These are phyloP conservation scores for Uncinocarpus reesii DNA, from an alignment of 2,329 filamentous ascomycete species.

Conservation along the genomic window DNA sequence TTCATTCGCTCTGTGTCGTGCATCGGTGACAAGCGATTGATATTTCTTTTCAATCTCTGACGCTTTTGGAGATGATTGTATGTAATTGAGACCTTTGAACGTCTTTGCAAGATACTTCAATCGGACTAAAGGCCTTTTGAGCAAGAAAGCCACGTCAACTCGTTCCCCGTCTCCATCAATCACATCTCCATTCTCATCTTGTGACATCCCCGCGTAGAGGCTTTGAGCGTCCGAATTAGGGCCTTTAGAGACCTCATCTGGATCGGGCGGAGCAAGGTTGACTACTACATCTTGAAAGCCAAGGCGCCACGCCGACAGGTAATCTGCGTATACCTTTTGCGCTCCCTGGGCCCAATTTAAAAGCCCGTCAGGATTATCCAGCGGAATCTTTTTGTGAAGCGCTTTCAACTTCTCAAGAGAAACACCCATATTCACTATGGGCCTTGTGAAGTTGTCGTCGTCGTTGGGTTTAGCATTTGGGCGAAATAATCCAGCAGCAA, in stretches of 20 bases:
- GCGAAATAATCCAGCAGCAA: constrained; percentile 58
- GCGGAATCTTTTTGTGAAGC: constrained; percentile 68
- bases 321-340: constrained; percentile 70
- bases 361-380: constrained; percentile 60
- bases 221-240: constrained; percentile 38
- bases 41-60: constrained; percentile 53
- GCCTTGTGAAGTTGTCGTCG: constrained; percentile 60
- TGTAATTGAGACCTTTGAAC: constrained; percentile 51
- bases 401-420: constrained; percentile 73
- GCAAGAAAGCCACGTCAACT: constrained; percentile 84
- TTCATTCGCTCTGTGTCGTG: constrained; percentile 62
- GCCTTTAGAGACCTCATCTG: constrained; percentile 45
- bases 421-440: constrained; percentile 89
- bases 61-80: constrained; percentile 42
- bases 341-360: constrained; percentile 72
- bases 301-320: constrained; percentile 77
- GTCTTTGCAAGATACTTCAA: constrained; percentile 80
- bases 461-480: constrained; percentile 44
- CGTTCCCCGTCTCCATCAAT: constrained; percentile 69
- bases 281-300: constrained; percentile 93
- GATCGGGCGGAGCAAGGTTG: constrained; percentile 69
- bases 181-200: constrained; percentile 51
- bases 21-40: constrained; percentile 63
- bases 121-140: constrained; percentile 79
- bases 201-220: constrained; percentile 45